Percentiles rank a stretch among this genome's conserved stretches.
Evolutionary conservation across 768 basidiomycete genomes (phyloP).

Genomic region (Russula foetens): DNA sequence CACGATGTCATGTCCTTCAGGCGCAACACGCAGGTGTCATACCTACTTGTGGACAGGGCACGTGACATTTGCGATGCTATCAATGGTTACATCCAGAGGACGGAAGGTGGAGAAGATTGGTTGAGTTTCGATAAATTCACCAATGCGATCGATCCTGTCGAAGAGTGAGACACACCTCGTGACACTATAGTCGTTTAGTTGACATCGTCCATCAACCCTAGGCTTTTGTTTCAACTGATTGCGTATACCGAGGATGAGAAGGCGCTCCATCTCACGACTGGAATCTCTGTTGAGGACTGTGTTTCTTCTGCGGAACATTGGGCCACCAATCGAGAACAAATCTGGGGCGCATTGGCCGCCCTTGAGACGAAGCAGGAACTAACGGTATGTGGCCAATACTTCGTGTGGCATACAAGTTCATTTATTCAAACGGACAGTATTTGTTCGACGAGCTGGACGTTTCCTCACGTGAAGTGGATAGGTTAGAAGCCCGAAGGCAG

Average conservation of each 20-base stretch:
- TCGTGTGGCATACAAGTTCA: neutral
- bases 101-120: slow-evolving; percentile 14
- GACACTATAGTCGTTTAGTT: neutral
- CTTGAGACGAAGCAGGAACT: slow-evolving; percentile 7
- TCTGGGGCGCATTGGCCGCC: neutral
- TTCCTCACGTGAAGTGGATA: neutral
- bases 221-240: slow-evolving; percentile 7
- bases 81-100: slow-evolving; percentile 13
- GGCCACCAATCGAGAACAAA: slow-evolving; percentile 8
- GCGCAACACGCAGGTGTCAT: slow-evolving; percentile 20
- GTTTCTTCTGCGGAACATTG: slow-evolving; percentile 3
- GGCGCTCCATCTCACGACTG: neutral
- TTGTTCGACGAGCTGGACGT: neutral
- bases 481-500: neutral
- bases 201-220: neutral
- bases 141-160: slow-evolving; percentile 20
- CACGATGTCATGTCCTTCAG: slow-evolving; percentile 14
- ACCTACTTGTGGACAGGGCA: slow-evolving; percentile 18
- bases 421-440: neutral
- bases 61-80: slow-evolving; percentile 19
- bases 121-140: slow-evolving; percentile 17
- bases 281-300: slow-evolving; percentile 3
- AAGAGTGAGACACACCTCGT: slow-evolving; percentile 6
- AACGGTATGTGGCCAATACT: neutral
- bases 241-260: slow-evolving; percentile 12